Evolutionary conservation across 2,329 filamentous ascomycete species (phyloP), one percentile per base, ranked within the genome.

Genomic region (Whalleya microplaca): DNA sequence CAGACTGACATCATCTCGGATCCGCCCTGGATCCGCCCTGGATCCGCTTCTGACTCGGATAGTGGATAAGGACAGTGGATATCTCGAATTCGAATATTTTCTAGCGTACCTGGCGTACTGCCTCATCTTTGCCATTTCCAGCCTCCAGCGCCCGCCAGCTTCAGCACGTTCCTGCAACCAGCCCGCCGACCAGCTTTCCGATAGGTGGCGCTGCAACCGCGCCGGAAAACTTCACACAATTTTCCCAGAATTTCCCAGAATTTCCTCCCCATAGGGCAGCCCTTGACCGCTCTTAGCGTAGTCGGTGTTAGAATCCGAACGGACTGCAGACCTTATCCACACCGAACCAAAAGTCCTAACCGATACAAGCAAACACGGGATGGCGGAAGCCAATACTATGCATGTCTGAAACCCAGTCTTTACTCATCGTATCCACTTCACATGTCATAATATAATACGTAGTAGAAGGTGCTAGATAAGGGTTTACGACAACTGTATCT

Each of bases 1-100:
- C 21, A 51, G 27, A 19, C 47, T 65, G 63, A 65, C 61, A 63
- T 65, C 63, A 65, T 63, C 53, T 51, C 61, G 58, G 52, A 19
- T 63, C 63, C 61, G 63, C 56, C 27, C 50, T 45, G 58, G 53
- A 49, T 60, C 55, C 61, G 63, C 56, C 27, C 50, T 45, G 58
- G 53, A 49, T 60, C 55, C 53, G 50, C 23, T 55, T 18, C 56
- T 56, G 48, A 60, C 47, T 61, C 53, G 56, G 47, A n/a, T n/a
- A n/a, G n/a, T n/a, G n/a, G n/a, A n/a, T n/a, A n/a, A n/a, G n/a
- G n/a, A 23, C 46, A 27, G 54, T 62, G 57, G 57, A 27, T 20
- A 29, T 29, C 29, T 19, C 48, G 40, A 54, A 51, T 53, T 58
- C 57, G 55, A 51, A 51, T 52, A 55, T 63, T 60, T 64, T 58